Conservation (phyloP, 768 basidiomycete species). For the Russula abietina region DNA sequence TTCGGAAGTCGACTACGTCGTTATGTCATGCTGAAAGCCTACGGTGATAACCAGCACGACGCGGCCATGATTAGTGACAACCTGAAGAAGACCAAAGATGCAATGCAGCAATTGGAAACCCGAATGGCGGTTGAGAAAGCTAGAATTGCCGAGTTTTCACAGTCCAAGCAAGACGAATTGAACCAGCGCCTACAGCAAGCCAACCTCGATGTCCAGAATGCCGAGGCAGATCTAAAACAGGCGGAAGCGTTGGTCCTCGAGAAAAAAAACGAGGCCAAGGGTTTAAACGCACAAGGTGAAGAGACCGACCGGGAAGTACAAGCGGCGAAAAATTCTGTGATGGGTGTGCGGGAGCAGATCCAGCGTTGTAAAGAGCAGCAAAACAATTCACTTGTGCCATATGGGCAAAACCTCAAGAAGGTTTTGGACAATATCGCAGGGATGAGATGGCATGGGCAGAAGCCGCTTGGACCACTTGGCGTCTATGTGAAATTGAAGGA, state of each 20-base stretch:
- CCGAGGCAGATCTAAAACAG: slow-evolving; percentile 16
- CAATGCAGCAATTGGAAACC: slow-evolving; percentile 17
- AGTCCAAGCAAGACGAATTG: slow-evolving; percentile 56
- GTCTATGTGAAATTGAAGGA: slow-evolving; percentile 70
- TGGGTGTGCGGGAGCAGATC: slow-evolving; percentile 46
- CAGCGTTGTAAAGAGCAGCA: slow-evolving; percentile 43
- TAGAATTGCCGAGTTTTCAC: slow-evolving; percentile 39
- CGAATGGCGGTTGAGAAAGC: slow-evolving; percentile 19
- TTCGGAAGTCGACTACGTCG: not conserved
- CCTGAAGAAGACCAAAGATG: slow-evolving; percentile 7
- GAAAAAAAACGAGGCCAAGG: slow-evolving; percentile 7
- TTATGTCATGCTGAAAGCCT: not conserved
- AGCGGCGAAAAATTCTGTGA: slow-evolving; percentile 39
- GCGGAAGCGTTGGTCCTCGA: not conserved
- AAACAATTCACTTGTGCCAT: slow-evolving; percentile 54
- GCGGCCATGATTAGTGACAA: slow-evolving; percentile 16
- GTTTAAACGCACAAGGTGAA: slow-evolving; percentile 31
- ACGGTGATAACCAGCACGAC: slow-evolving; percentile 11
- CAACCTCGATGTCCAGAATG: slow-evolving; percentile 29
- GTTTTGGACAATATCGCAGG: slow-evolving; percentile 49
- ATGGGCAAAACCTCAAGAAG: slow-evolving; percentile 53
- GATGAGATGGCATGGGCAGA: slow-evolving; percentile 56
- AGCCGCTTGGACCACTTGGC: slow-evolving; percentile 77
- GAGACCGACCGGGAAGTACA: slow-evolving; percentile 33
- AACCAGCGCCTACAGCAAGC: slow-evolving; percentile 46